A percentile compares a stretch with the other conserved stretches of the same genome.
phyloP scores from a whole-genome alignment of 768 basidiomycete genomes.

The Cyclocybe aegerita region DNA sequence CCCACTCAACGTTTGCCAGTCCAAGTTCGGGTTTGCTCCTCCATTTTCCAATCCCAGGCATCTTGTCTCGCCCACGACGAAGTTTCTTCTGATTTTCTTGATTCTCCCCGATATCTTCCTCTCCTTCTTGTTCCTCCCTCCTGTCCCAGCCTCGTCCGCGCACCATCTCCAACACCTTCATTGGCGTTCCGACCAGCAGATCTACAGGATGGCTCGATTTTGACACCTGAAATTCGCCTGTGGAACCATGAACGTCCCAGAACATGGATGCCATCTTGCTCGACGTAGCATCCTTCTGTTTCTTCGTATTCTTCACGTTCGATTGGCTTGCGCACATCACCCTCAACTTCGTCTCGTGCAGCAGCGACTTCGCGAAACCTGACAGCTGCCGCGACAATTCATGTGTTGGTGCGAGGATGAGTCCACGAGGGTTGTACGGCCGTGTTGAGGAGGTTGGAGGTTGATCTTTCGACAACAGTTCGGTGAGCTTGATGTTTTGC shows the following conservation, averaged over 20 bases:
- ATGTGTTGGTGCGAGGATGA: conserved; percentile 87
- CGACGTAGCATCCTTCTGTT: conserved; percentile 36
- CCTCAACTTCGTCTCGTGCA: conserved; percentile 75
- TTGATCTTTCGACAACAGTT: conserved; percentile 28
- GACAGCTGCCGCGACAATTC: conserved; percentile 85
- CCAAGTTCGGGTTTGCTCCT: conserved; percentile 55
- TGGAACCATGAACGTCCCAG: conserved; percentile 15
- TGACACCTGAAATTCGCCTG: conserved; percentile 14
- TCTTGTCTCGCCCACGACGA: conserved; percentile 34
- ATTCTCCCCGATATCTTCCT: too few species aligned
- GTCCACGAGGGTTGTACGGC: conserved; percentile 63
- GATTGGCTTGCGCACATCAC: conserved; percentile 67
- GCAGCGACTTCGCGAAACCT: conserved; percentile 67
- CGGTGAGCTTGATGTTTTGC: conserved; percentile 71
- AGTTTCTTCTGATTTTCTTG: conserved; percentile 12
- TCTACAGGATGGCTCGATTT: conserved; percentile 39
- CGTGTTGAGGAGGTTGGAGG: conserved; percentile 6
- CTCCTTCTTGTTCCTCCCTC: conserved; percentile 17
- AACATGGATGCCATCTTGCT: conserved; percentile 46
- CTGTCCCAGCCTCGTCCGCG: conserved; percentile 55
- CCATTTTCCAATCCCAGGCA: conserved; percentile 39
- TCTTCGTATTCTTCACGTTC: conserved; percentile 38
- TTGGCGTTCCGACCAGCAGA: conserved; percentile 65
- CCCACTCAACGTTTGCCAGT: conserved; percentile 78
- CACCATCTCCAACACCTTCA: conserved; percentile 63